Percentiles rank a stretch among this genome's conserved stretches.
Conservation (phyloP, 352 stramenopile genomes). For the Ochromonadaceae sp. region DNA sequence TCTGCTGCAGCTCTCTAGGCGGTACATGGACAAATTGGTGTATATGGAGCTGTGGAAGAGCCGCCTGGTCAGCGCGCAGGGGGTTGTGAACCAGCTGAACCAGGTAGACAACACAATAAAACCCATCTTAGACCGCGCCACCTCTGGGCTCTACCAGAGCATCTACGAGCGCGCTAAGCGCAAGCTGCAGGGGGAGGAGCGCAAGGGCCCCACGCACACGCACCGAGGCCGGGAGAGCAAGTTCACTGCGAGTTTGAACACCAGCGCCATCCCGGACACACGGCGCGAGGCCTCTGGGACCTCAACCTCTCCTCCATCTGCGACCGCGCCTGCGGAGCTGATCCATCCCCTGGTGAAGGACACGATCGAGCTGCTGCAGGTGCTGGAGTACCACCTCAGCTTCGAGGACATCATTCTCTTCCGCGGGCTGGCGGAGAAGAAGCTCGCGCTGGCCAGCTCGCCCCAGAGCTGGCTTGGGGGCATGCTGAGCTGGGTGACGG, state of each 20-base stretch:
- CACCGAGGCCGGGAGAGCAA: no score
- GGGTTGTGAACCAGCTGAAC: not conserved
- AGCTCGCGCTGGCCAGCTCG: not conserved
- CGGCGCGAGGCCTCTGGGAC: no score
- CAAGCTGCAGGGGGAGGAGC: no score
- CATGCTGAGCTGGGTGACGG: not conserved
- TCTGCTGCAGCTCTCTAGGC: not conserved
- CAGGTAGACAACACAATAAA: not conserved
- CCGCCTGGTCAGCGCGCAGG: not conserved
- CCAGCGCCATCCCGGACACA: no score
- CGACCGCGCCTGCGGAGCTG: no score
- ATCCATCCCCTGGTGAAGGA: not conserved
- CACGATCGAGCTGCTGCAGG: not conserved
- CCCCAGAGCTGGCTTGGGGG: not conserved
- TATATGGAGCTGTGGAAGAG: slow-evolving; percentile 4
- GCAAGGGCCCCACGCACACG: no score
- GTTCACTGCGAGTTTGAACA: no score
- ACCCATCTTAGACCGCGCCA: no score
- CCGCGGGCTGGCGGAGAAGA: not conserved
- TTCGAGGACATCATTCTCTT: slow-evolving; percentile 15
- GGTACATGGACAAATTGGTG: slow-evolving; percentile 4
- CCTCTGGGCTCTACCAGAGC: no score
- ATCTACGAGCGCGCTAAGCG: no score
- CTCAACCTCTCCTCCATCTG: no score
- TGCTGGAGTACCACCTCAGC: not conserved